Evolutionary conservation across 2,329 filamentous ascomycete species (phyloP).

Genomic region (Rutstroemia sp.): DNA sequence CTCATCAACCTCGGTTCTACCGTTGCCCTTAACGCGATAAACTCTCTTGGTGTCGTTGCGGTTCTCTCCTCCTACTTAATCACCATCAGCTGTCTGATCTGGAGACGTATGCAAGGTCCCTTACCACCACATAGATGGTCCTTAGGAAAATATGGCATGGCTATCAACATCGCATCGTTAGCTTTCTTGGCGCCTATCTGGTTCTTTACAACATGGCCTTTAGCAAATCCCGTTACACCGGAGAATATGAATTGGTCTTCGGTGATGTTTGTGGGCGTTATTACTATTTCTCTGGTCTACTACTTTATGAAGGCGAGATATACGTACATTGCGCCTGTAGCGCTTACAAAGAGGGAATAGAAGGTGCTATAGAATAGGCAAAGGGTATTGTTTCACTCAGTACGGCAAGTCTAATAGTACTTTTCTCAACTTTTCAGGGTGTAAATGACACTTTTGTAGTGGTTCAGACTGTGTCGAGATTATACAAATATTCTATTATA

Average conservation of each 20-base stretch:
- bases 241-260: slow-evolving; percentile 39
- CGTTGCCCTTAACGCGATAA: slow-evolving; percentile 44
- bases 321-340: slow-evolving; percentile 23
- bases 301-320: slow-evolving; percentile 12
- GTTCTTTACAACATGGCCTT: slow-evolving; percentile 42
- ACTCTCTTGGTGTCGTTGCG: slow-evolving; percentile 40
- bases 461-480: not conserved
- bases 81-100: slow-evolving; percentile 33
- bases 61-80: slow-evolving; percentile 45
- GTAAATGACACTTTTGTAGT: too few species aligned
- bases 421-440: too few species aligned
- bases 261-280: slow-evolving; percentile 11
- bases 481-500: too few species aligned
- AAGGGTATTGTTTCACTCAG: too few species aligned
- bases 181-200: slow-evolving; percentile 34
- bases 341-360: slow-evolving; percentile 6
- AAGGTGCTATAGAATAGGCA: too few species aligned
- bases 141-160: slow-evolving; percentile 34
- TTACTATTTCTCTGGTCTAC: slow-evolving; percentile 12
- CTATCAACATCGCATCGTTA: slow-evolving; percentile 35
- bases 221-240: slow-evolving; percentile 29
- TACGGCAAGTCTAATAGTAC: too few species aligned
- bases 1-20: slow-evolving; percentile 42
- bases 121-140: slow-evolving; percentile 35
- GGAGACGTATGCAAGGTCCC: slow-evolving; percentile 29